Conservation (phyloP, 805 yeast genomes). For the Candida hispaniensis region DNA sequence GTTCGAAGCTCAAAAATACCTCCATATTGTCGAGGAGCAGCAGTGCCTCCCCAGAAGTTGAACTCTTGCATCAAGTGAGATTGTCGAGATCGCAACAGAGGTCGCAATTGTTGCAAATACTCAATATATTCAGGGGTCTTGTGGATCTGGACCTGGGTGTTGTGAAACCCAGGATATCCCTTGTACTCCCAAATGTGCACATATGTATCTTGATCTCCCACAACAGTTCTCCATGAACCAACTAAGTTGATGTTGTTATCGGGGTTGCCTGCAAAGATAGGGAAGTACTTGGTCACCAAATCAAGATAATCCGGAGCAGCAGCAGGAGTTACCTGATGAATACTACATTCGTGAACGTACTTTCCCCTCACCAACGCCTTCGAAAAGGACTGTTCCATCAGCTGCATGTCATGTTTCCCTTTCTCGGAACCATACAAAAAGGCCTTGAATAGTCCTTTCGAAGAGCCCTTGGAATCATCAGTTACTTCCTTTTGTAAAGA, state of each 20-base stretch:
- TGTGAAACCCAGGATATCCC: conserved; percentile 34
- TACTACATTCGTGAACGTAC: conserved; percentile 33
- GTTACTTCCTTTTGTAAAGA: conserved; percentile 16
- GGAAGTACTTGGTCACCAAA: conserved; percentile 27
- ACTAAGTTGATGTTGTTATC: conserved; percentile 30
- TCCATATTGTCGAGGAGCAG: conserved; percentile 33
- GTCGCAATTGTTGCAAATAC: conserved; percentile 27
- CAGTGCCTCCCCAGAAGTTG: conserved; percentile 38
- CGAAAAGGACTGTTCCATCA: conserved; percentile 29
- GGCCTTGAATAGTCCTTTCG: conserved; percentile 28
- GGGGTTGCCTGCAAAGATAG: conserved; percentile 28
- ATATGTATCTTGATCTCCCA: conserved; percentile 35
- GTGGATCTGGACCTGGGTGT: conserved; percentile 30
- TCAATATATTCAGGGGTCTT: conserved; percentile 25
- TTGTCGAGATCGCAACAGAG: conserved; percentile 28
- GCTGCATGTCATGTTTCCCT: conserved; percentile 28
- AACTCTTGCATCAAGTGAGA: conserved; percentile 34
- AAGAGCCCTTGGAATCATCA: conserved; percentile 15
- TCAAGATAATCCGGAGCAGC: conserved; percentile 30
- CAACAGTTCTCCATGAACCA: conserved; percentile 35
- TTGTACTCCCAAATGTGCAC: conserved; percentile 36
- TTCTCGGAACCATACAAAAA: conserved; percentile 32
- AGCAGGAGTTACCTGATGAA: conserved; percentile 32
- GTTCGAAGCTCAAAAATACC: conserved; percentile 35
- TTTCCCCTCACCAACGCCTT: conserved; percentile 32